phyloP scores from a whole-genome alignment of 495 filamentous ascomycete genomes.

The Saxophila tyrrhenica region DNA sequence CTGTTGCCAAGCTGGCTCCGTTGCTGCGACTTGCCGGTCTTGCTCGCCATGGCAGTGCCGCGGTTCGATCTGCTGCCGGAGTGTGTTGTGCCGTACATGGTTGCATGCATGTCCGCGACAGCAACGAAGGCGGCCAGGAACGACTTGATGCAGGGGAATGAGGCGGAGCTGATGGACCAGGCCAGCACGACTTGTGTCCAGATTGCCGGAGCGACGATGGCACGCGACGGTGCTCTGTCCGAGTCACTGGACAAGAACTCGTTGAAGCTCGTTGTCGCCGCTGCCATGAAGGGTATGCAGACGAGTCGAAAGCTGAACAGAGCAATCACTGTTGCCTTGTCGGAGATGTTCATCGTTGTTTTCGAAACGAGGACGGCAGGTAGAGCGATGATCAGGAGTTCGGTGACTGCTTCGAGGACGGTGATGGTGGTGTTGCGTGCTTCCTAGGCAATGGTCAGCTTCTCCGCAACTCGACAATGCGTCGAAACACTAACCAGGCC shows the following conservation, averaged over 20 bases:
- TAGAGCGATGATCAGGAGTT: not conserved
- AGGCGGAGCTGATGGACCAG: not conserved
- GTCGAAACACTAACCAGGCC: not conserved
- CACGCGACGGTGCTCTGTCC: not conserved
- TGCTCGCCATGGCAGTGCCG: not conserved
- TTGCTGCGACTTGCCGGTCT: not conserved
- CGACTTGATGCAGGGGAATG: not conserved
- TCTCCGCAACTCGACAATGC: not conserved
- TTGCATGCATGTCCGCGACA: not conserved
- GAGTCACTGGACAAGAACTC: not conserved
- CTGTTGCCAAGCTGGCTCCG: not conserved
- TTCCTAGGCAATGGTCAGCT: not conserved
- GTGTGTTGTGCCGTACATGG: not conserved
- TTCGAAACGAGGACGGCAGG: not conserved
- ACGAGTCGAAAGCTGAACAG: not conserved
- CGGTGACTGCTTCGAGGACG: not conserved
- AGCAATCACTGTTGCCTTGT: not conserved
- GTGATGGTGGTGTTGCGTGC: not conserved
- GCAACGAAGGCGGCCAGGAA: not conserved
- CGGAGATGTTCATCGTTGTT: not conserved
- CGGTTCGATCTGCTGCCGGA: not conserved
- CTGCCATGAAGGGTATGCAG: not conserved
- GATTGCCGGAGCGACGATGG: not conserved
- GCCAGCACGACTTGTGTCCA: not conserved
- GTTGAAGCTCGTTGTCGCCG: not conserved